Evolutionary conservation across 768 basidiomycete species (phyloP).

Genomic region (Tricholoma flavovirens): DNA sequence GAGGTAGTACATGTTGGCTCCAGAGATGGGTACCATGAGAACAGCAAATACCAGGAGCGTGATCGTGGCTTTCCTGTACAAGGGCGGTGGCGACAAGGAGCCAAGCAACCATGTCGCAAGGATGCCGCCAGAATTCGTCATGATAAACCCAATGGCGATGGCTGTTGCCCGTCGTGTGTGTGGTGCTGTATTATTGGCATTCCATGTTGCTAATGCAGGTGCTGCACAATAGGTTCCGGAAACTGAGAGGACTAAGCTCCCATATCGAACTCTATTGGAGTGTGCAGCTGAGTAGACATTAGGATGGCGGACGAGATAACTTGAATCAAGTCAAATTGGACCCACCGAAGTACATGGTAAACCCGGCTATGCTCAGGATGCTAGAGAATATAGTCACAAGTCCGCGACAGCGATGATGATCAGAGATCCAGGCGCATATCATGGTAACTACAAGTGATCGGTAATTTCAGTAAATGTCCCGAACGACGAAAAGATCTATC

Average conservation of each 20-base stretch:
- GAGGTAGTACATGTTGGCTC: slow-evolving; percentile 36
- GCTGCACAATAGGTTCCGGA: slow-evolving; percentile 46
- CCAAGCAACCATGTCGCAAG: slow-evolving; percentile 58
- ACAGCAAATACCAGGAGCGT: slow-evolving; percentile 35
- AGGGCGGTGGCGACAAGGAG: slow-evolving; percentile 40
- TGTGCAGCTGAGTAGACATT: slow-evolving; percentile 25
- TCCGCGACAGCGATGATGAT: slow-evolving; percentile 47
- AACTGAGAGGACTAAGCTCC: slow-evolving; percentile 49
- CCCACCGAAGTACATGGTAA: slow-evolving; percentile 49
- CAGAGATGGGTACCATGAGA: slow-evolving; percentile 31
- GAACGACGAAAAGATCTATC: neutral
- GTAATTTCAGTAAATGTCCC: neutral
- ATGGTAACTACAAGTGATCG: slow-evolving; percentile 23
- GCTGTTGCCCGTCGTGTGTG: slow-evolving; percentile 52
- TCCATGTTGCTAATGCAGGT: slow-evolving; percentile 53
- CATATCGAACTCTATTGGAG: slow-evolving; percentile 40
- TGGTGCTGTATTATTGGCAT: slow-evolving; percentile 55
- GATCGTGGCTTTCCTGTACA: slow-evolving; percentile 44
- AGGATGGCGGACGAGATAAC: neutral
- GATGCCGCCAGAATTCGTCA: slow-evolving; percentile 56
- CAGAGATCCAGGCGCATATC: slow-evolving; percentile 42
- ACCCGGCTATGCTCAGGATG: slow-evolving; percentile 41
- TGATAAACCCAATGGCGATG: slow-evolving; percentile 52
- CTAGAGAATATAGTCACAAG: slow-evolving; percentile 38
- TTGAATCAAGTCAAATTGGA: neutral